These are phyloP conservation scores for Panus rudis DNA, from an alignment of 768 basidiomycete species.

Conservation along the genomic window DNA sequence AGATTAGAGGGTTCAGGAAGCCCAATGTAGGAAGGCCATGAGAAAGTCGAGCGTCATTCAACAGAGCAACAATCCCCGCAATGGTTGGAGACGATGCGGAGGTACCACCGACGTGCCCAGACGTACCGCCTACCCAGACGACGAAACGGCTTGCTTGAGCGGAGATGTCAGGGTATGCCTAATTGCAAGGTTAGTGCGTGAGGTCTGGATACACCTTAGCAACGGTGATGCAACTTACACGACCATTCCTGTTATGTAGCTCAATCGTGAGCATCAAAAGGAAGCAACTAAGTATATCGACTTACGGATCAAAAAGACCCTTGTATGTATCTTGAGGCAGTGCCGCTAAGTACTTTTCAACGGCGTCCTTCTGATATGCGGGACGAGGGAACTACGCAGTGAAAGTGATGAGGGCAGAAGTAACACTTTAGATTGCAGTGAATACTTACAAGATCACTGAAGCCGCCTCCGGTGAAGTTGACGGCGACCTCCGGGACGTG, in stretches of 20 bases:
- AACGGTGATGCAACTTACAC: constrained; percentile 31
- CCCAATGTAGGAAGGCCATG: constrained; percentile 26
- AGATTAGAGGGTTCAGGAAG: constrained; percentile 32
- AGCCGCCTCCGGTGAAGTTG: constrained; percentile 65
- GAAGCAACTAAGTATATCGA: constrained; percentile 22
- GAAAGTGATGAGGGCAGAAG: not conserved
- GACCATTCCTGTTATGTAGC: constrained; percentile 38
- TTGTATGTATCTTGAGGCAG: constrained; percentile 39
- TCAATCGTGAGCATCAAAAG: constrained; percentile 26
- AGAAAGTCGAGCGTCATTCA: constrained; percentile 33
- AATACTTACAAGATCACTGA: constrained; percentile 54
- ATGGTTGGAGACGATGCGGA: constrained; percentile 61
- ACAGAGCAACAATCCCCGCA: constrained; percentile 52
- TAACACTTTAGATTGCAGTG: constrained; percentile 1
- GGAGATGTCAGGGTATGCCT: constrained; percentile 61
- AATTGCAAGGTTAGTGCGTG: not conserved
- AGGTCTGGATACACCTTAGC: not conserved
- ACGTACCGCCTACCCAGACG: constrained; percentile 37
- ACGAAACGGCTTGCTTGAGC: constrained; percentile 47
- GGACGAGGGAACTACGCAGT: constrained; percentile 44
- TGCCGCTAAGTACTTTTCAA: constrained; percentile 35
- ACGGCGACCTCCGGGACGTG: constrained; percentile 53
- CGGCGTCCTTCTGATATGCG: constrained; percentile 41
- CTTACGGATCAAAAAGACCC: constrained; percentile 55
- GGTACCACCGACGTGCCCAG: constrained; percentile 48